Evolutionary conservation across 1,139 yeast species (phyloP), one percentile per base, ranked within the genome.

Genomic region (Debaryomyces psychrophilus): DNA sequence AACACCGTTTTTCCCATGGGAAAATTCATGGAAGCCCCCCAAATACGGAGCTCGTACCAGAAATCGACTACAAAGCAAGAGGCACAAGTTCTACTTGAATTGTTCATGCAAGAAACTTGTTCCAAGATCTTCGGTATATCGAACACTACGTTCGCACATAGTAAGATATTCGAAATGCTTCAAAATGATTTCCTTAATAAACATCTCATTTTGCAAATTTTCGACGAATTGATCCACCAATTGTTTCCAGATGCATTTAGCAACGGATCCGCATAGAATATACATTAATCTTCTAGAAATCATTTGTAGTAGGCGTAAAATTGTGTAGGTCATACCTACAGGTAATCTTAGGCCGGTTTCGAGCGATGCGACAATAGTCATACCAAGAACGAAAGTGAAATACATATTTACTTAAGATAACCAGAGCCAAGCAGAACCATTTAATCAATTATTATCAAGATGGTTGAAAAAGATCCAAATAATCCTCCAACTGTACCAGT

Each of bases 161-260:
- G 68, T 7, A 71, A 79, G 41, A 39, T 88, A 1, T 87, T 87
- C 61, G 79, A 77, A 12, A 77, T 86, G 81, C 56, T 88, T 8
- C 98, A 92, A 60, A 87, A 89, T 58, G 88, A 85, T 47, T 73
- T 76, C 28, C 67, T 90, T 49, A 87, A 87, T 59, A 77, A 82
- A 33, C 89, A 86, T 57, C 64, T 90, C 45, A 58, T 85, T 0
- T 77, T 83, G 50, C 78, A 80, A 45, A 47, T 88, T 2, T 58
- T 88, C 17, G 67, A 66, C 31, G 60, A 56, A 11, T 37, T 68
- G 3, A 28, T 66, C 1, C 61, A 60, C 2, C 65, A 65, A 37
- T 8, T 67, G n/a, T 64, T 67, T 44, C 68, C 68, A 1, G 69
- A 66, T 47, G 17, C 22, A 14, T 18, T 28, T 12, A 15, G 4